Conservation (phyloP, 2,329 filamentous ascomycete genomes). For the Setomelanomma holmii region DNA sequence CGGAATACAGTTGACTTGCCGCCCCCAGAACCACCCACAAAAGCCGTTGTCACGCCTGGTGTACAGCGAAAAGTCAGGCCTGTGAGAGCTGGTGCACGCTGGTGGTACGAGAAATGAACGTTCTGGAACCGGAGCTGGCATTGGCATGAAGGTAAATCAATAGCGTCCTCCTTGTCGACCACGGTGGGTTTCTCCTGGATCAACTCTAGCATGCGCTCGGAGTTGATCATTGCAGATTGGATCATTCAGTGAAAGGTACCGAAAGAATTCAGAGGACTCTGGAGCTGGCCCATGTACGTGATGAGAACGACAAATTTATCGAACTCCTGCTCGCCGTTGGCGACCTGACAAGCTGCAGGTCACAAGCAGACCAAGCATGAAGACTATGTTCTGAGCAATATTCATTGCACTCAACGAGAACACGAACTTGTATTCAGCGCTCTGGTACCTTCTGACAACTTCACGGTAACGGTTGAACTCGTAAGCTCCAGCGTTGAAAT, state of each 20-base stretch:
- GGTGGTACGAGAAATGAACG: conserved; percentile 90
- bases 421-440: conserved; percentile 63
- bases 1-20: conserved; percentile 98
- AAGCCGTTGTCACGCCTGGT: conserved; percentile 91
- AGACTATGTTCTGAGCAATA: conserved; percentile 68
- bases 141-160: conserved; percentile 69
- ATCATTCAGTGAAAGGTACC: conserved; percentile 96
- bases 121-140: conserved; percentile 88
- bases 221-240: conserved; percentile 96
- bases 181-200: conserved; percentile 97
- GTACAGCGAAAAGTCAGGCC: conserved; percentile 84
- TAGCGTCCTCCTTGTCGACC: conserved; percentile 73
- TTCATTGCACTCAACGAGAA: conserved; percentile 67
- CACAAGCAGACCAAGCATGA: conserved; percentile 70
- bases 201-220: conserved; percentile 90
- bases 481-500: conserved; percentile 68
- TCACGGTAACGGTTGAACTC: conserved; percentile 65
- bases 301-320: conserved; percentile 75
- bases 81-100: conserved; percentile 81
- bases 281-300: conserved; percentile 77
- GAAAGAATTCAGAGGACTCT: conserved; percentile 75
- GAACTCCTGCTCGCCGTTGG: conserved; percentile 64
- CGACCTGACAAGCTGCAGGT: conserved; percentile 75
- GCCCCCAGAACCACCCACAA: conserved; percentile 95
- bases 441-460: conserved; percentile 64